Percentiles rank a stretch among this genome's conserved stretches.
phyloP scores from a whole-genome alignment of 371 early-diverging fungal genomes.

The Mortierella sp. region DNA sequence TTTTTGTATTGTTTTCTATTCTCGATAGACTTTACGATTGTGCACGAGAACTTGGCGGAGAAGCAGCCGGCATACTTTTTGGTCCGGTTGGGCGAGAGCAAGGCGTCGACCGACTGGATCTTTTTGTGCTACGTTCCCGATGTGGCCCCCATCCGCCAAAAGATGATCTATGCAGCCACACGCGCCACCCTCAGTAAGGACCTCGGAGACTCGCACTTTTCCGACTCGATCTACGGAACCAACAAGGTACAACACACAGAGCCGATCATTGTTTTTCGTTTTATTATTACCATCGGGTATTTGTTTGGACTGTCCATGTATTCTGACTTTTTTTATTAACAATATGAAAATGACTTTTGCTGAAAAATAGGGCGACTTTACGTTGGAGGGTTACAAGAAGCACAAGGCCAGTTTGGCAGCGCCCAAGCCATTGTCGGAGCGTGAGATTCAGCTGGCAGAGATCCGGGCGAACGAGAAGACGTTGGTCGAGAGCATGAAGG shows the following conservation, averaged over 20 bases:
- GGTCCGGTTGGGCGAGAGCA: conserved; percentile 72
- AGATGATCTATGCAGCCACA: conserved; percentile 92
- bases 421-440: conserved; percentile 85
- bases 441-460: conserved; percentile 82
- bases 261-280: too few relatives aligned
- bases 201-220: conserved; percentile 84
- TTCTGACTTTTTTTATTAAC: too few relatives aligned
- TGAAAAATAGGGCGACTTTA: conserved; percentile 69
- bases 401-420: conserved; percentile 80
- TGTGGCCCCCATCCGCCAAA: conserved; percentile 81
- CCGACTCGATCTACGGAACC: conserved; percentile 86
- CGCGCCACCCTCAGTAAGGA: conserved; percentile 81
- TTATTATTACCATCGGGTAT: too few relatives aligned
- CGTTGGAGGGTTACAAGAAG: conserved; percentile 80
- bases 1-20: background rate
- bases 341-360: background rate
- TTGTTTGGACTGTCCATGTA: too few relatives aligned
- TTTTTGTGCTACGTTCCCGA: conserved; percentile 87
- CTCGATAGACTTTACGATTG: conserved; percentile 64
- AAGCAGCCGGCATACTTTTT: conserved; percentile 78
- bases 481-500: conserved; percentile 68
- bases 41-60: conserved; percentile 66
- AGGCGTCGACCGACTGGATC: conserved; percentile 75
- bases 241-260: conserved; percentile 64
- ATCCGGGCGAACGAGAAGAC: conserved; percentile 62